Evolutionary conservation across 2,329 filamentous ascomycete genomes (phyloP), one percentile per base, ranked within the genome.

Genomic region (Clarireedia monteithiana): DNA sequence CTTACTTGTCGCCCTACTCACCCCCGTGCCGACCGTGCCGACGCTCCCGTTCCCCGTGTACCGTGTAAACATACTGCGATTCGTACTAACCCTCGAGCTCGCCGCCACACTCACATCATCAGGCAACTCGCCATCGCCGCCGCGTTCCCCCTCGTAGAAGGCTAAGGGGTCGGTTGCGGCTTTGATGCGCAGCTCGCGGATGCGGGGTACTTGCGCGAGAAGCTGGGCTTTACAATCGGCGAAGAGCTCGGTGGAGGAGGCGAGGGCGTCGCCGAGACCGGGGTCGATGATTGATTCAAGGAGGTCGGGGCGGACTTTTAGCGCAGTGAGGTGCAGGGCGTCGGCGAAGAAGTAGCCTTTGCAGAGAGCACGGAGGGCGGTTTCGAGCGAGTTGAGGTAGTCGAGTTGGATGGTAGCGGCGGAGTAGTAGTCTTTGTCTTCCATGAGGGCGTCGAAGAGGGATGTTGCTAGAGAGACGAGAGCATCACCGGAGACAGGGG

Each of bases 31-130:
- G 2, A 83, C 78, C 20, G 89, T 91, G 23, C 85, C 62, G 15
- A 61, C 58, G 47, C 64, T 63, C 2, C 58, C 64, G 59, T 85
- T 86, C 58, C 88, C 86, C 0, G 91, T 95, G 73, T 96, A 97
- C 20, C 91, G 78, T 5, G 92, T 97, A 77, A 97, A 96, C 69
- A 99, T 81, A 27, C 87, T 91, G n/a, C 88, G 87, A 45, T 84
- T 82, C 0, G 92, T 96, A 58, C 84, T 88, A 20, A 90, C 77
- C 52, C 91, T 83, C 3, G 91, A 96, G 52, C 75, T 80, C 0
- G 91, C 88, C 0, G 94, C 94, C 2, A 99, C 77, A 1, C 90
- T 96, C 50, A 99, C 80, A 71, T 99, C 91, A 68, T 99, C 94
- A 0, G 92, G 94, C 1, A 95, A 79, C 62, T 95, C 89, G 4